These are phyloP conservation scores for Leccinum pellstonianum DNA, from an alignment of 768 basidiomycete genomes.

Conservation along the genomic window DNA sequence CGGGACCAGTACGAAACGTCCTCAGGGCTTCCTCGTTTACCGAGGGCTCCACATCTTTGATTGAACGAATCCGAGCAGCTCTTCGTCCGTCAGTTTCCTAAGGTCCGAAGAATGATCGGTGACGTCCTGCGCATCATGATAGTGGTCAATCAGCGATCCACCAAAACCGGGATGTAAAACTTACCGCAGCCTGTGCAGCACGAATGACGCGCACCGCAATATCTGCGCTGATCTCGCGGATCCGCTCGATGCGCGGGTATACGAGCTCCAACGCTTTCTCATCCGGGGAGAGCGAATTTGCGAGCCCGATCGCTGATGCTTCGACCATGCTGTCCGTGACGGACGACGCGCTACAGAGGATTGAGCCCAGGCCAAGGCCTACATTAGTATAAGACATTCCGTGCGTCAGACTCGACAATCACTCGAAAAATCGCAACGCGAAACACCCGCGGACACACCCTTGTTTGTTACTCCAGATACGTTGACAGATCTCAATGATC, in stretches of 20 bases:
- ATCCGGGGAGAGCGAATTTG: slow-evolving; percentile 65
- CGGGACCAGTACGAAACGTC: not conserved
- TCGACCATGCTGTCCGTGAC: slow-evolving; percentile 91
- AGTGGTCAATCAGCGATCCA: not conserved
- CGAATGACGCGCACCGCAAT: slow-evolving; percentile 78
- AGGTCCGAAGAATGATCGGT: slow-evolving; percentile 50
- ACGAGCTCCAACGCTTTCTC: slow-evolving; percentile 67
- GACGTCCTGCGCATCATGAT: slow-evolving; percentile 41
- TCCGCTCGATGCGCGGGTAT: slow-evolving; percentile 82
- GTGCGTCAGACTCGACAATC: slow-evolving; percentile 4
- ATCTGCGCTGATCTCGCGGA: slow-evolving; percentile 78
- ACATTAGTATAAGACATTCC: not conserved
- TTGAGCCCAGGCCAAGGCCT: slow-evolving; percentile 63
- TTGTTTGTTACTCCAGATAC: too few relatives aligned
- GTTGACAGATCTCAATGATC: too few relatives aligned
- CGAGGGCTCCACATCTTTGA: slow-evolving; percentile 74
- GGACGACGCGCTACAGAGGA: slow-evolving; percentile 61
- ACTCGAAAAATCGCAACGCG: not conserved
- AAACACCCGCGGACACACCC: too few relatives aligned
- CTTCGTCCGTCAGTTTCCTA: slow-evolving; percentile 53
- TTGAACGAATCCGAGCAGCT: slow-evolving; percentile 53
- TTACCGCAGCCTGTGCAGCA: slow-evolving; percentile 72
- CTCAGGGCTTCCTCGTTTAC: not conserved
- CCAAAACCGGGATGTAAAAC: slow-evolving; percentile 21
- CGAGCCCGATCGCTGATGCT: slow-evolving; percentile 78